Conservation (phyloP, 495 filamentous ascomycete genomes). For the Elaphomyces granulatus region DNA sequence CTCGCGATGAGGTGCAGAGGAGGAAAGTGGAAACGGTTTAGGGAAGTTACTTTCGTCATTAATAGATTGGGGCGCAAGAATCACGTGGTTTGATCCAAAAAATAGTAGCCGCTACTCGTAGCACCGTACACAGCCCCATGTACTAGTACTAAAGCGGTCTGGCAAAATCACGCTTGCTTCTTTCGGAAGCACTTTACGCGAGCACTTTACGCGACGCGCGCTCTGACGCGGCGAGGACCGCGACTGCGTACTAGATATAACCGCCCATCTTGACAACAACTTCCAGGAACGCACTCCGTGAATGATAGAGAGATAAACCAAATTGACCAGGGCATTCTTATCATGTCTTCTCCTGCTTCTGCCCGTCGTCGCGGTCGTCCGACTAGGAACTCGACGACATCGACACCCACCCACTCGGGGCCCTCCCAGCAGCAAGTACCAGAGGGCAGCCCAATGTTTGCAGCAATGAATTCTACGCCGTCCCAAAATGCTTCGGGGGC, state of each 20-base stretch:
- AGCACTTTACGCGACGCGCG: slow-evolving; percentile 5
- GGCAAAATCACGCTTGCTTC: too few species aligned
- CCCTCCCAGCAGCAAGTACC: slow-evolving; percentile 24
- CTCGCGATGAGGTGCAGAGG: too few species aligned
- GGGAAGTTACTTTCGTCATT: too few species aligned
- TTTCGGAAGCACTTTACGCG: slow-evolving; percentile 31
- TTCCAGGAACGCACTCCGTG: neutral
- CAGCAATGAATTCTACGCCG: slow-evolving; percentile 10
- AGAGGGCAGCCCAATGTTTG: slow-evolving; percentile 24
- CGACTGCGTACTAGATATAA: slow-evolving; percentile 6
- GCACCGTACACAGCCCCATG: too few species aligned
- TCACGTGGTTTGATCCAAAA: too few species aligned
- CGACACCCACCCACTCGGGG: slow-evolving; percentile 28
- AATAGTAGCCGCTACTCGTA: too few species aligned
- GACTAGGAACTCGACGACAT: slow-evolving; percentile 24
- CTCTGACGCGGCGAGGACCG: slow-evolving; percentile 16
- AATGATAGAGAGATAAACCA: too few species aligned
- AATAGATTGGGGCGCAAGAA: too few species aligned
- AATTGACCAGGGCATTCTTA: slow-evolving; percentile 10
- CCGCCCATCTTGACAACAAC: neutral
- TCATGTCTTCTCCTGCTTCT: slow-evolving; percentile 38
- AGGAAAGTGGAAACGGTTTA: too few species aligned
- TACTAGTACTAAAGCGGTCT: too few species aligned
- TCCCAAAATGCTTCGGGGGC: slow-evolving; percentile 12
- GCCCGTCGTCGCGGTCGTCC: slow-evolving; percentile 29